Evolutionary conservation across 306 rosid genomes (phyloP).

Genomic region (Sicyos edulis): DNA sequence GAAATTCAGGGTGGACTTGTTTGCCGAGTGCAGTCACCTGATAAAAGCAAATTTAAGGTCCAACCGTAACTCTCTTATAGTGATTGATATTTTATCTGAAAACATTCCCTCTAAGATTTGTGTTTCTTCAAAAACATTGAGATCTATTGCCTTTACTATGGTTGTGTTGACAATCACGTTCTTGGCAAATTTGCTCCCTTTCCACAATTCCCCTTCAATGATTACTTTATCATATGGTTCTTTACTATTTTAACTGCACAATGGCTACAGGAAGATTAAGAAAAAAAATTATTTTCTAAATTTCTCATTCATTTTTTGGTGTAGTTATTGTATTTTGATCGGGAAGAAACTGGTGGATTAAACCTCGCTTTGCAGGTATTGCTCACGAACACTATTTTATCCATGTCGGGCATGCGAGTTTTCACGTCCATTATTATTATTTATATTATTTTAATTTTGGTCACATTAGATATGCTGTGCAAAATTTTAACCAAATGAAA

Average conservation of each 20-base stretch:
- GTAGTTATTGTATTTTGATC: slow-evolving; percentile 85
- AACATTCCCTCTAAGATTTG: too few species aligned
- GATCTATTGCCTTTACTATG: neutral
- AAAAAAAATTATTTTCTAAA: neutral
- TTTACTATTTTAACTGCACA: neutral
- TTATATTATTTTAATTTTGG: too few species aligned
- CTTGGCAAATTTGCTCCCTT: neutral
- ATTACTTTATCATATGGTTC: neutral
- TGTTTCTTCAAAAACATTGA: too few species aligned
- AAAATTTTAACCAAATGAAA: too few species aligned
- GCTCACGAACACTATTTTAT: neutral
- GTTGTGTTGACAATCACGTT: neutral
- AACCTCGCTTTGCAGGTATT: slow-evolving; percentile 93
- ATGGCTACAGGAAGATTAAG: neutral
- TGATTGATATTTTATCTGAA: neutral
- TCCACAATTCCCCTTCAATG: too few species aligned
- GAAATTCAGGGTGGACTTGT: slow-evolving; percentile 84
- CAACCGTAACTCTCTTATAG: slow-evolving; percentile 20
- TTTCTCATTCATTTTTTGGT: slow-evolving; percentile 19
- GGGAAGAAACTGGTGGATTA: slow-evolving; percentile 73
- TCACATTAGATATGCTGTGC: too few species aligned
- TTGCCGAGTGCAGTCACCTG: slow-evolving; percentile 88
- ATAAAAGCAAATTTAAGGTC: slow-evolving; percentile 98
- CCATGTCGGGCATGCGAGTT: too few species aligned
- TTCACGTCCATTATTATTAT: too few species aligned